Evolutionary conservation across 306 rosid species (phyloP).

Genomic region (Cucurbita argyrosperma): DNA sequence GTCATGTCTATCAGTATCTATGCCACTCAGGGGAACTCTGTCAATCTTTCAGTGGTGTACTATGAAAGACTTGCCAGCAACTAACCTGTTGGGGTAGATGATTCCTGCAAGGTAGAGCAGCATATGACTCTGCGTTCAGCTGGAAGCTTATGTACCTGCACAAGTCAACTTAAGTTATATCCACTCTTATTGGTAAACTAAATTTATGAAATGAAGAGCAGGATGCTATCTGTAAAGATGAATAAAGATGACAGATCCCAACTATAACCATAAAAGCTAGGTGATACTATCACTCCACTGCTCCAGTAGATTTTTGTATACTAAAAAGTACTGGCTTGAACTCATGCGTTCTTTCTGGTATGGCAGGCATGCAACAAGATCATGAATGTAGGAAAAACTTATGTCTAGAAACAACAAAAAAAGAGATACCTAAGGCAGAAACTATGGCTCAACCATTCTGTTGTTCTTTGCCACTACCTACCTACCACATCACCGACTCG

Average conservation of each 20-base stretch:
- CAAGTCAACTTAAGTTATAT: conserved; percentile 2
- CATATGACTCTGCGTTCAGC: conserved; percentile 24
- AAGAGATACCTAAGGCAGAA: not conserved
- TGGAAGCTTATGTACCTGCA: conserved; percentile 23
- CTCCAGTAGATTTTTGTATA: not conserved
- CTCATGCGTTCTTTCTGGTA: not conserved
- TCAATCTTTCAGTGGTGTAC: not conserved
- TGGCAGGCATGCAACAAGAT: not conserved
- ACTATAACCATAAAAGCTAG: not conserved
- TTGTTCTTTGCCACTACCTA: not conserved
- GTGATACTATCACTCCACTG: not conserved
- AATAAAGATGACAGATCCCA: not conserved
- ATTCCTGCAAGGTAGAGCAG: conserved; percentile 80
- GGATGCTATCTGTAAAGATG: not conserved
- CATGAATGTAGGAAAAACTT: not conserved
- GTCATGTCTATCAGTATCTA: not conserved
- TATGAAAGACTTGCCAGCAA: conserved; percentile 4
- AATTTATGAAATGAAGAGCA: not conserved
- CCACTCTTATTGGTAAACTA: not conserved
- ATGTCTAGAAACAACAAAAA: not conserved
- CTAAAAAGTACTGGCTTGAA: not conserved
- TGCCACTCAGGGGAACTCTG: not conserved
- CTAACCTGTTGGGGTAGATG: conserved; percentile 58
- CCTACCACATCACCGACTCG: not conserved
- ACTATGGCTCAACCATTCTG: not conserved